Evolutionary conservation across 1,139 yeast genomes (phyloP), one percentile per base, ranked within the genome.

Genomic region (Kurtzmaniella quercitrusa): DNA sequence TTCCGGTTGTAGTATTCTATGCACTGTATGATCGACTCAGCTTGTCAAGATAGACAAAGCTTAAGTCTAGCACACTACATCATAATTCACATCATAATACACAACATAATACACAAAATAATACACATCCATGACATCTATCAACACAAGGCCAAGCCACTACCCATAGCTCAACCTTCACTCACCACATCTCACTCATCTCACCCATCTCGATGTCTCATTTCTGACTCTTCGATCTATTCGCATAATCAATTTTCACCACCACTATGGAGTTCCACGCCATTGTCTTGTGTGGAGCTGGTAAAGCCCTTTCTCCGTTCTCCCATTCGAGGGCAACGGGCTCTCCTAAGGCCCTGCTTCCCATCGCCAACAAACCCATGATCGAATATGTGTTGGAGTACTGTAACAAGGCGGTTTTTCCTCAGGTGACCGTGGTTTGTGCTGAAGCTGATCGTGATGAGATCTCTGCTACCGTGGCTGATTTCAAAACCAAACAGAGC

Each of bases 311-410:
- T 53, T 62, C 79, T 12, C 98, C 98, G 0, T 79, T 90, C 49
- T 78, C 94, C 0, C 67, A 75, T 37, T 74, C 73, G 36, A 66
- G 79, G 43, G 63, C 74, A 8, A 72, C 84, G 1, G 91, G 94
- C 8, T 59, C 77, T 10, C 80, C 95, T 5, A 93, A 93, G 66
- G 94, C 97, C 0, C 68, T 91, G 44, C 65, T 94, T 42, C 98
- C 98, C 2, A 74, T 94, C 38, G 98, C 94, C 14, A 91, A 91
- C 61, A 76, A 77, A 55, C 95, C 97, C n/a, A 82, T 93, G 87
- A 70, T 94, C 40, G 84, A 84, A 53, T 86, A 89, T 58, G 95
- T 87, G 2, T 71, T 94, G 39, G 91, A 86, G 52, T 94, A 98
- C 98, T 90, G 98, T 70, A 89, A 84, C 56, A 75, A 76, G 58